Base-by-base conservation (phyloP, 306 rosid species). In the Betula pendula region DNA sequence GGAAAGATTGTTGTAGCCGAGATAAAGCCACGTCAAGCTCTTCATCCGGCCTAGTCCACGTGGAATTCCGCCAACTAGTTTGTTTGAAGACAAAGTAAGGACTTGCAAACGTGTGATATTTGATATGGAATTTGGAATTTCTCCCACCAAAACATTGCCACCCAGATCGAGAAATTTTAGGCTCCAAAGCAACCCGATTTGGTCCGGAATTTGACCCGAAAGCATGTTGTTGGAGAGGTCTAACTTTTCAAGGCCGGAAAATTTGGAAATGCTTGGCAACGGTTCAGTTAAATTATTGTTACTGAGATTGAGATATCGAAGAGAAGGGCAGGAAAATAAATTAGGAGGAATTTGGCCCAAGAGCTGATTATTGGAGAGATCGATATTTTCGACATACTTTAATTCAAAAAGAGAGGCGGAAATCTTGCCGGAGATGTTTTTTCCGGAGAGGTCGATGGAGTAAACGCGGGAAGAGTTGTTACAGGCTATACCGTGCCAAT, bases 151-250 rank as follows among this genome's bases (percentile, higher is more conserved):
- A 70, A 76, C 59, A 72, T 96, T 96, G 20, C 99, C 99, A 40
- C 99, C 99, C 0, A 96, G 83, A 70, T 96, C 98, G 38, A 96
- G 90, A 74, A 83, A 92, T 73, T 66, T 83, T 25, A 96, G 76
- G 48, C 81, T 76, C 3, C 81, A 77, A 29, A 96, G 90, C 11
- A 69, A 24, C 31, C 96, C 97, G 17, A 92, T 80, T 53, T 82
- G 84, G 22, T 71, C 52, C 0, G 99, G 88, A 58, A 96, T 91
- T 16, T 58, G 53, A 22, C 98, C 98, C 3, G 91, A 86, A 48
- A 96, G 75, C 96, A 96, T 88, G 89, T 96, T 96, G 90, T 96
- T 96, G 12, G 94, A 91, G 82, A 96, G 85, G 69, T 96, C 98
- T 0, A 96, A 84, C 31, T 75, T 84, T 72, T 85, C 84, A 10